A percentile compares a stretch with the other conserved stretches of the same genome.
These are phyloP conservation scores for Santalum album DNA, from an alignment of 164 flowering plant species.

Conservation along the genomic window DNA sequence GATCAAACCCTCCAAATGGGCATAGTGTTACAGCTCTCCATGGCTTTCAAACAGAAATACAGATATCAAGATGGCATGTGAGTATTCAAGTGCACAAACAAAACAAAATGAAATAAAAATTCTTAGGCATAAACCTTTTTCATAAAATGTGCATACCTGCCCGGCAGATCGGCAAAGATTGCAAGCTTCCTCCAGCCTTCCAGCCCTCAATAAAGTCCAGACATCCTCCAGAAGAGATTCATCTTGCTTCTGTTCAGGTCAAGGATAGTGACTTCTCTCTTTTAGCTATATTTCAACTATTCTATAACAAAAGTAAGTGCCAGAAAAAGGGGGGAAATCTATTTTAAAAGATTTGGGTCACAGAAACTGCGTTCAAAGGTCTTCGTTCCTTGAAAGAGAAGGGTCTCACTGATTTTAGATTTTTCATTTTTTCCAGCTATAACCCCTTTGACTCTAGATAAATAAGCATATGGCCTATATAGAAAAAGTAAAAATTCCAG, in stretches of 20 bases:
- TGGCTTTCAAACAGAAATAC: constrained; percentile 39
- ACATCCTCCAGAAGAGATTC: constrained; percentile 92
- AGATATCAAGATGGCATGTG: neutral
- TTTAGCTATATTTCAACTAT: neutral
- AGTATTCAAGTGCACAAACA: neutral
- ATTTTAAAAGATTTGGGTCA: too few species aligned
- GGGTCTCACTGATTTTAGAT: too few species aligned
- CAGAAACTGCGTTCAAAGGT: too few species aligned
- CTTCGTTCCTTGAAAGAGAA: too few species aligned
- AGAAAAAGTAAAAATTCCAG: too few species aligned
- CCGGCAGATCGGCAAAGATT: constrained; percentile 94
- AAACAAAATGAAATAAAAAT: neutral
- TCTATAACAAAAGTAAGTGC: neutral
- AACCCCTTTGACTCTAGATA: too few species aligned
- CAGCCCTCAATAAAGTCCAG: constrained; percentile 85
- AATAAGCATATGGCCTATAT: too few species aligned
- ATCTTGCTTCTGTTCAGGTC: constrained; percentile 72
- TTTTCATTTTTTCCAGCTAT: too few species aligned
- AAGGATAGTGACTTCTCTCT: neutral
- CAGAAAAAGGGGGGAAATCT: too few species aligned
- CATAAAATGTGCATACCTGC: constrained; percentile 44
- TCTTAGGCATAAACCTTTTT: constrained; percentile 6
- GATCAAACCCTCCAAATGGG: constrained; percentile 78
- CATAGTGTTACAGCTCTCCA: constrained; percentile 93
- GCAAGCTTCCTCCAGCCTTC: constrained; percentile 89